Evolutionary conservation across 176 grass and related monocot species (phyloP), one percentile per base, ranked within the genome.

Genomic region (Triticum urartu): DNA sequence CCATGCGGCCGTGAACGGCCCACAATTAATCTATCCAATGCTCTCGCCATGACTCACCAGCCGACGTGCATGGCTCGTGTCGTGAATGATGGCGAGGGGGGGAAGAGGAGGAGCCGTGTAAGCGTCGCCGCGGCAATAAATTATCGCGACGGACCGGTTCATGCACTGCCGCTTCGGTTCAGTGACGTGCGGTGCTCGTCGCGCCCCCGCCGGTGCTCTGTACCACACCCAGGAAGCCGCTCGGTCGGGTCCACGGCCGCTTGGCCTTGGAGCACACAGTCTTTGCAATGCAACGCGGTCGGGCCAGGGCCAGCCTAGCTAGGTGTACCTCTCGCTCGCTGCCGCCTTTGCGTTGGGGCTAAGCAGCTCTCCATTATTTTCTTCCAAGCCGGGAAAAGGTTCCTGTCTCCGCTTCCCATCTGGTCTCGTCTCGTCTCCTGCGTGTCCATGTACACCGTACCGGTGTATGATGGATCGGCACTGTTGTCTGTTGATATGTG

Each of bases 311-410:
- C 26, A 66, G 26, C 14, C 28, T 26, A 14, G 6, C 50, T 54
- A 54, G 50, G 50, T 54, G 22, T 14, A 74, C 39, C 73, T 33
- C 50, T 75, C 48, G 8, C 45, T 3, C 21, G 11, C 43, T 62
- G 28, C 47, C 69, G 25, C 38, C 82, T 84, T 76, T 84, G 71
- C 71, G 71, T 65, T 22, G 58, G 71, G 39, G 71, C 71, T 65
- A 84, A 64, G 82, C 70, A 84, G 25, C 12, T 39, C 25, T 43
- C 26, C 10, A 67, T 68, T 68, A 52, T 45, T 79, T 64, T 20
- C 40, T 63, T 36, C 32, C 58, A 35, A 9, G 14, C 24, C 25
- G 13, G 24, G 26, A 11, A 77, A 35, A 59, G 75, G 34, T n/a
- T 36, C 10, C 7, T 13, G 30, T 78, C 77, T 15, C 34, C 7